Evolutionary conservation across 108 stramenopile genomes (phyloP), one percentile per base, ranked within the genome.

Genomic region (Aurantiochytrium sp.): DNA sequence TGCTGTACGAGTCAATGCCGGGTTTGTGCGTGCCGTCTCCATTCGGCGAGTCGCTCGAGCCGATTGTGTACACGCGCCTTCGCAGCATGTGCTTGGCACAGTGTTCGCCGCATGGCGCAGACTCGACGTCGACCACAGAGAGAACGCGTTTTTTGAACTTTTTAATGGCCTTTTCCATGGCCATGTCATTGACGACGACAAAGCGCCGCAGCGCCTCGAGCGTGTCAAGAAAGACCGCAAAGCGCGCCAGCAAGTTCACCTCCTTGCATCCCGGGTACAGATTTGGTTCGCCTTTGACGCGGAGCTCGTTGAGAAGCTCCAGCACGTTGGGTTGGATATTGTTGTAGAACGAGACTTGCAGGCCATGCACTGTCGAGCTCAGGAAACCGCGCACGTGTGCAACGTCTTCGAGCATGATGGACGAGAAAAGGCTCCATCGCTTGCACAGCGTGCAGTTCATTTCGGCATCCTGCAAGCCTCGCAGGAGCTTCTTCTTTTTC

Each of bases 401-500:
- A 10, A 83, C 73, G 49, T 83, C 73, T n/a, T 83, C 73, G 73
- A 51, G 44, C 73, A 83, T 23, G 49, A 83, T 83, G 73, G 73
- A 51, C 0, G 73, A 45, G 49, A 83, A 83, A 5, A 83, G 44
- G 49, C 44, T 83, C 73, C 73, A 83, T 5, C 73, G 73, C 49
- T 83, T 83, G 73, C 73, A 83, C 19, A 83, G 10, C 44, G 49
- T 83, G 73, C 73, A 83, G 23, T 83, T 83, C 47, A 83, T 21
- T 14, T 83, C 49, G 18, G 73, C 49, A 51, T 83, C 49, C 2
- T 51, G 47, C 5, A 83, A 21, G 10, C 73, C 73, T 8, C 73
- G 73, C 47, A 83, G 21, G 14, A 83, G n/a, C 73, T 83, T 83
- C 73, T 83, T 83, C 73, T 83, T 83, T 43, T 83, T 83, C 73